These are phyloP conservation scores for Casuarina equisetifolia DNA, from an alignment of 306 rosid genomes.

Conservation along the genomic window DNA sequence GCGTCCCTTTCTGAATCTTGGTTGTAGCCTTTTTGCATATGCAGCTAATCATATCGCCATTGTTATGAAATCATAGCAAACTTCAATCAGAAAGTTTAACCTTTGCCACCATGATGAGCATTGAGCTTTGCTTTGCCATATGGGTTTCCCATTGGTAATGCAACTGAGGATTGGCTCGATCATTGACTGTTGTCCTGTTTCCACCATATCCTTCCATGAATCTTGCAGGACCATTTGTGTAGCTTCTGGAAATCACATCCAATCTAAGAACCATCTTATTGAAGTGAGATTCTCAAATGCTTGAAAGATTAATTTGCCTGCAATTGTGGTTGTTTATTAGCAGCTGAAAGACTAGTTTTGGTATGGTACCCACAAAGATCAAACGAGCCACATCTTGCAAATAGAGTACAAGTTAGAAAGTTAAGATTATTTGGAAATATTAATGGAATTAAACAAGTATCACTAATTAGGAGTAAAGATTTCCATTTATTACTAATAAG, in stretches of 20 bases:
- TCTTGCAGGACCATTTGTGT: neutral
- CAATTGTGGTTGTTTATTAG: neutral
- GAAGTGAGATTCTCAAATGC: neutral
- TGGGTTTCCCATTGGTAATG: neutral
- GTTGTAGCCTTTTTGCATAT: constrained; percentile 35
- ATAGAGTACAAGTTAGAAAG: too few species aligned
- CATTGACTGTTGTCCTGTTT: neutral
- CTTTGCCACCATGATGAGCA: neutral
- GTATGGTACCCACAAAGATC: too few species aligned
- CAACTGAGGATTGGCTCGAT: neutral
- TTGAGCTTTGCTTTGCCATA: neutral
- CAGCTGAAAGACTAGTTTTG: neutral
- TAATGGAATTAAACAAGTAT: too few species aligned
- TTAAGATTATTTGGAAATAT: too few species aligned
- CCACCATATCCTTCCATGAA: neutral
- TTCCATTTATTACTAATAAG: too few species aligned
- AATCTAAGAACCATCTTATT: neutral
- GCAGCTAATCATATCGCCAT: constrained; percentile 38
- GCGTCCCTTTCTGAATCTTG: constrained; percentile 52
- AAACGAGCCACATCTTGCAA: too few species aligned
- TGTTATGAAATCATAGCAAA: constrained; percentile 43
- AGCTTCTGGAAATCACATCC: neutral
- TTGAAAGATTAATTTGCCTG: neutral
- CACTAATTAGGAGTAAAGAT: too few species aligned
- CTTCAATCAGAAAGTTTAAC: constrained; percentile 7